A percentile compares a stretch with the other conserved stretches of the same genome.
These are phyloP conservation scores for Echium plantagineum DNA, from an alignment of 257 asterid species.

Conservation along the genomic window DNA sequence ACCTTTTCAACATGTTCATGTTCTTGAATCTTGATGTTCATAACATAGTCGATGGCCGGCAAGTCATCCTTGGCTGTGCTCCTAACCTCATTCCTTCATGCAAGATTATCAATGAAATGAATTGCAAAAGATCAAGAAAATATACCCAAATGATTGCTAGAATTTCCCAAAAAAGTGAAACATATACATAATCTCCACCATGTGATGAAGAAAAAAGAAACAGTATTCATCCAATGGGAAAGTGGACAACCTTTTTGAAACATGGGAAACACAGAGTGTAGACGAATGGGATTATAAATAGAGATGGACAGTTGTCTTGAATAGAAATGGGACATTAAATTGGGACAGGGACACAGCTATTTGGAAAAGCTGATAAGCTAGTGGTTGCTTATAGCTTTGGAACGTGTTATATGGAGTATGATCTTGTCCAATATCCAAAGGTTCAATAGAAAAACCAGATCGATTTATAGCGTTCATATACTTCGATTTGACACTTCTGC, in stretches of 20 bases:
- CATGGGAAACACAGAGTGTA: neutral
- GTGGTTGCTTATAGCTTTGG: neutral
- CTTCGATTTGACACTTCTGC: neutral
- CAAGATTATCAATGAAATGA: constrained; percentile 45
- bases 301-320: neutral
- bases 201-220: neutral
- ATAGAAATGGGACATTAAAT: neutral
- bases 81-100: constrained; percentile 46
- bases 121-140: too few species aligned
- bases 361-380: neutral
- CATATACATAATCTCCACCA: neutral
- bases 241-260: neutral
- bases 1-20: neutral
- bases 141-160: neutral
- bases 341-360: neutral
- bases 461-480: neutral
- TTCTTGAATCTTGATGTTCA: neutral
- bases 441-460: neutral
- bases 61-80: constrained; percentile 96
- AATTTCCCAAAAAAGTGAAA: neutral
- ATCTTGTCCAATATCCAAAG: neutral
- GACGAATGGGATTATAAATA: neutral
- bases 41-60: constrained; percentile 41
- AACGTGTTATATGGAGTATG: neutral
- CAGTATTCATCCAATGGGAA: neutral